A percentile compares a stretch with the other conserved stretches of the same genome.
Evolutionary conservation across 192 early-diverging fungal genomes (phyloP).

Genomic region (Coemansia sp.): DNA sequence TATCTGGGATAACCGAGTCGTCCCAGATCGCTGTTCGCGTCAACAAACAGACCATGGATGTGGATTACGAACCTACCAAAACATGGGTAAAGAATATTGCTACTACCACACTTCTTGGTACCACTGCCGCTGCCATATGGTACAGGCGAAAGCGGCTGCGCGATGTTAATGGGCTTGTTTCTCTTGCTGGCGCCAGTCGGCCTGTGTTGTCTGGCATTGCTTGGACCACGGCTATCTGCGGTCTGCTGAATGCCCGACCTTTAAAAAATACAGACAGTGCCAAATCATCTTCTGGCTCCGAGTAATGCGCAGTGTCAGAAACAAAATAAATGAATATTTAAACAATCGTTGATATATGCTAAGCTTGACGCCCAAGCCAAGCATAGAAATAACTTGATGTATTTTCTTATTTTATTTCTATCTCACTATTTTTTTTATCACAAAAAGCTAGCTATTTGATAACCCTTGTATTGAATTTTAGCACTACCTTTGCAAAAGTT

Average conservation of each 20-base stretch:
- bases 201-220: slow-evolving; percentile 36
- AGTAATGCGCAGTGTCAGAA: not conserved
- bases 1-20: slow-evolving; percentile 46
- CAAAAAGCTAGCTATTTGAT: not conserved
- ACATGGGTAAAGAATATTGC: slow-evolving; percentile 23
- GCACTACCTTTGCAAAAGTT: no score
- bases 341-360: not conserved
- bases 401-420: not conserved
- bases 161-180: slow-evolving; percentile 35
- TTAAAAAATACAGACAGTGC: not conserved
- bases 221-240: slow-evolving; percentile 40
- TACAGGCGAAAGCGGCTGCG: slow-evolving; percentile 38
- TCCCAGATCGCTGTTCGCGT: slow-evolving; percentile 36
- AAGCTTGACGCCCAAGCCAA: no score
- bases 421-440: not conserved
- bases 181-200: slow-evolving; percentile 44
- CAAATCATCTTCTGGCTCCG: not conserved
- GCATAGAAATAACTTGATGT: no score
- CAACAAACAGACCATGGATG: slow-evolving; percentile 18
- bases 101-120: slow-evolving; percentile 21
- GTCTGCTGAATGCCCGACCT: slow-evolving; percentile 33
- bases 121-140: slow-evolving; percentile 22
- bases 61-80: slow-evolving; percentile 48
- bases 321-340: not conserved
- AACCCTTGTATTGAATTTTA: no score